Percentiles rank a stretch among this genome's conserved stretches.
phyloP scores from a whole-genome alignment of 345 rosid species.

The Erodium maritimum region DNA sequence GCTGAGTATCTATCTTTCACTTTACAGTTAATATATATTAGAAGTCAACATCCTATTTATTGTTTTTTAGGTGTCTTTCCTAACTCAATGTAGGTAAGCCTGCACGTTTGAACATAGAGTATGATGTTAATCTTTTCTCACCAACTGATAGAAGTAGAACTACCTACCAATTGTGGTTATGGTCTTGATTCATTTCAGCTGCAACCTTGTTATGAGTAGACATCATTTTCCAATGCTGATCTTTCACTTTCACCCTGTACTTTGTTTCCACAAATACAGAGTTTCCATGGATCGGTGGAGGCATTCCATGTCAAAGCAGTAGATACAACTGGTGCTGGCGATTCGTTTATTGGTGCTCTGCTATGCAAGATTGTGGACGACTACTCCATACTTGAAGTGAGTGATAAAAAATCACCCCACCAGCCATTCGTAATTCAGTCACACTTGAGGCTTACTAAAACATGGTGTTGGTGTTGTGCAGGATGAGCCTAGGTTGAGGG shows the following conservation, averaged over 20 bases:
- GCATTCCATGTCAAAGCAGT: constrained; percentile 63
- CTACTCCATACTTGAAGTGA: constrained; percentile 56
- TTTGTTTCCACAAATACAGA: constrained; percentile 20
- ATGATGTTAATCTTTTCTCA: not conserved
- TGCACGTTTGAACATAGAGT: not conserved
- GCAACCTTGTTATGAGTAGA: not conserved
- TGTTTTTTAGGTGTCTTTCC: not conserved
- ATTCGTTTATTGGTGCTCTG: constrained; percentile 81
- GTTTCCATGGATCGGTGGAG: constrained; percentile 67
- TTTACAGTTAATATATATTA: no score
- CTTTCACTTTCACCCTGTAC: no score
- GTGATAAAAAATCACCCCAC: no score
- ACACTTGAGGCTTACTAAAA: not conserved
- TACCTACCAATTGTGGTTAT: no score
- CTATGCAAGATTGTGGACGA: constrained; percentile 72
- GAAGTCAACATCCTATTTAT: no score
- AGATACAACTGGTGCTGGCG: constrained; percentile 98
- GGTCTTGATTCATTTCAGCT: no score
- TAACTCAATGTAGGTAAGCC: not conserved
- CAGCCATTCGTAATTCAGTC: no score
- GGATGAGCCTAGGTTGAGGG: constrained; percentile 72
- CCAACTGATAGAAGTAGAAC: no score
- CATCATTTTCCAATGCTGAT: not conserved
- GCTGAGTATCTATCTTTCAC: not conserved
- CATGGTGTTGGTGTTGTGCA: constrained; percentile 9